Percentiles rank a stretch among this genome's conserved stretches.
phyloP scores from a whole-genome alignment of 2,329 filamentous ascomycete genomes.

The Cladosporium sp. region DNA sequence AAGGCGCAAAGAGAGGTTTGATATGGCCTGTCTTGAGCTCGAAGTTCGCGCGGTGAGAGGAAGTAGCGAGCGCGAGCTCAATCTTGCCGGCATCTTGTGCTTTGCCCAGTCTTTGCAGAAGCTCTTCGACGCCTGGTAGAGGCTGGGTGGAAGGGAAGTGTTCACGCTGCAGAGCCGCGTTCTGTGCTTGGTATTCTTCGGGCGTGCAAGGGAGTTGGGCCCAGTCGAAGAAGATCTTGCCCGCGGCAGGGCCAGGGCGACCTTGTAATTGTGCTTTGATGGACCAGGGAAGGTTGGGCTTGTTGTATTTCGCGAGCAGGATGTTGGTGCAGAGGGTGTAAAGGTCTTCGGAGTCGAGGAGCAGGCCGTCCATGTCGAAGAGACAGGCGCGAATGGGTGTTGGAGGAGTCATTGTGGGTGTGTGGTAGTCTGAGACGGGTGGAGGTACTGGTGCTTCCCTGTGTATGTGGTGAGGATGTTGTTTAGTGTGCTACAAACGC shows the following conservation, averaged over 20 bases:
- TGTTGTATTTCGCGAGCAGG: slow-evolving; percentile 70
- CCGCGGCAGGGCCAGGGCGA: slow-evolving; percentile 56
- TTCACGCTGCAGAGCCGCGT: slow-evolving; percentile 61
- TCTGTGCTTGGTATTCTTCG: slow-evolving; percentile 61
- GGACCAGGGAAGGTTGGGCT: slow-evolving; percentile 77
- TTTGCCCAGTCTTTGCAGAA: slow-evolving; percentile 57
- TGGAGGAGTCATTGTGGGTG: slow-evolving; percentile 3
- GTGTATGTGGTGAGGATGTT: not conserved
- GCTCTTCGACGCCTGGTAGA: slow-evolving; percentile 68
- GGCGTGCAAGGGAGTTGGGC: slow-evolving; percentile 73
- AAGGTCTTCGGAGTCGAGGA: slow-evolving; percentile 87
- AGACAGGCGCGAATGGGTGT: slow-evolving; percentile 74
- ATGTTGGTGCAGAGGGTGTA: slow-evolving; percentile 83
- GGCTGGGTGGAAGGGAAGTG: slow-evolving; percentile 72
- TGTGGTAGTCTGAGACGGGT: not conserved
- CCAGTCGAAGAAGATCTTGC: slow-evolving; percentile 70
- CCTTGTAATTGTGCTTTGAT: slow-evolving; percentile 87
- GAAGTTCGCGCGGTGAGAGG: slow-evolving; percentile 68
- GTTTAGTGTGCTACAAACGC: not conserved
- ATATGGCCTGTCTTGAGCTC: slow-evolving; percentile 66
- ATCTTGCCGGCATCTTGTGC: slow-evolving; percentile 37
- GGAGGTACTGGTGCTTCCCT: not conserved
- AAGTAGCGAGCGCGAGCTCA: slow-evolving; percentile 83
- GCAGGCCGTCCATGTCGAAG: slow-evolving; percentile 97
- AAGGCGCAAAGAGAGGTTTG: slow-evolving; percentile 49